Base-by-base conservation (phyloP, 1,284 basidiomycete genomes). In the Apiotrichum veenhuisii region DNA sequence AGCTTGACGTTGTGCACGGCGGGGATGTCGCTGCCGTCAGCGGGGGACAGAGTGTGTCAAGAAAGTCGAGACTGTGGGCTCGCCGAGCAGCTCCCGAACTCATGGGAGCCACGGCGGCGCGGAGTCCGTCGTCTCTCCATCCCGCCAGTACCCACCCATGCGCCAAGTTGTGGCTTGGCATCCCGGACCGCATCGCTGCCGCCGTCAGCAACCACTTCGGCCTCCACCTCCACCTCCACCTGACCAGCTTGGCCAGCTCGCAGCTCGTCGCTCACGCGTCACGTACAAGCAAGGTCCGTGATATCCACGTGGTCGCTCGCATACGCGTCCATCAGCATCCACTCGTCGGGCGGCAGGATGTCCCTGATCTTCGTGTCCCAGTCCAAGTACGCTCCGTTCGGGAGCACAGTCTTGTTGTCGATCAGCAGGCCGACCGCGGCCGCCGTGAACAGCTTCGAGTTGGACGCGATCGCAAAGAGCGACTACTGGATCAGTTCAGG, bases 381-480 rank as follows among this genome's bases (percentile, higher is more conserved):
- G 22, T 58, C 61, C 25, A 80, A 61, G 9, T n/a, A 37, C 2
- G 55, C 50, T 12, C 66, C 64, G 3, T 68, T 37, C 0, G 77
- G 78, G 17, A 82, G 66, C 7, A 66, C 55, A 0, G 79, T 78
- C 5, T 69, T 60, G 54, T 81, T 79, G 30, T 75, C 65, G 12
- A 80, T 70, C n/a, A 79, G 63, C 14, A 80, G 64, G 0, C 79
- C 80, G 4, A 80, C 40, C 0, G 78, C 66, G 2, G 76, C 62
- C 0, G 73, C 68, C 0, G 78, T 71, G 63, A 82, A 81, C 0
- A 80, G 74, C 58, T 82, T 82, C 1, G 80, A 79, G 63, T 78
- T 80, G 17, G 80, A 81, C 1, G 72, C 80, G 41, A 82, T 74
- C 2, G 62, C 66, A 59, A 80, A 80, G 25, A 78, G 62, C 0